These are phyloP conservation scores for Hylodesmum podocarpum DNA, from an alignment of 306 rosid genomes.

Conservation along the genomic window DNA sequence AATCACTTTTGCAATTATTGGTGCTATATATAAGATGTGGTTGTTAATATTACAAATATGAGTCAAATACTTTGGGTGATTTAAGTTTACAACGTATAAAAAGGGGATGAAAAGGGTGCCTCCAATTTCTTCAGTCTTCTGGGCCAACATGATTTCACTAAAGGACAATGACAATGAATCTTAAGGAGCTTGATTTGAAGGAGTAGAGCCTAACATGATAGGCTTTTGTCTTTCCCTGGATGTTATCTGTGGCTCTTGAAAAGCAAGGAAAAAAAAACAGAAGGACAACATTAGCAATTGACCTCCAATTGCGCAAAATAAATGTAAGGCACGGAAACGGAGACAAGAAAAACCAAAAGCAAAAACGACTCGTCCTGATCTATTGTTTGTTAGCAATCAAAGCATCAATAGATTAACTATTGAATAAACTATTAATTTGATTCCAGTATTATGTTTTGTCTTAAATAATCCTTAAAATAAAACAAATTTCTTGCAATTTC, in stretches of 20 bases:
- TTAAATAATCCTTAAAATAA: no score
- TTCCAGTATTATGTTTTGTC: no score
- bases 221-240: slow-evolving; percentile 48
- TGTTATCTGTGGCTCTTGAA: slow-evolving; percentile 57
- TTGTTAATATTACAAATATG: slow-evolving; percentile 23
- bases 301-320: slow-evolving; percentile 10
- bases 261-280: slow-evolving; percentile 17
- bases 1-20: slow-evolving; percentile 25
- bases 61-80: slow-evolving; percentile 24
- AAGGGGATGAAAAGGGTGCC: slow-evolving; percentile 9
- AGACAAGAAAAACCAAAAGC: not conserved
- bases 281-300: slow-evolving; percentile 17
- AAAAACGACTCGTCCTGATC: not conserved
- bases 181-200: slow-evolving; percentile 44
- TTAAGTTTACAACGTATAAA: not conserved
- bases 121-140: slow-evolving; percentile 22
- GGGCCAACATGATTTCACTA: not conserved
- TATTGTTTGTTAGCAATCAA: not conserved
- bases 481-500: no score
- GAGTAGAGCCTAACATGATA: slow-evolving; percentile 28
- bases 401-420: not conserved
- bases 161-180: slow-evolving; percentile 26
- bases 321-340: slow-evolving; percentile 6
- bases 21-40: slow-evolving; percentile 13
- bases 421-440: no score